Evolutionary conservation across 2,329 filamentous ascomycete species (phyloP), one percentile per base, ranked within the genome.

Genomic region (Sphaerulina populicola): DNA sequence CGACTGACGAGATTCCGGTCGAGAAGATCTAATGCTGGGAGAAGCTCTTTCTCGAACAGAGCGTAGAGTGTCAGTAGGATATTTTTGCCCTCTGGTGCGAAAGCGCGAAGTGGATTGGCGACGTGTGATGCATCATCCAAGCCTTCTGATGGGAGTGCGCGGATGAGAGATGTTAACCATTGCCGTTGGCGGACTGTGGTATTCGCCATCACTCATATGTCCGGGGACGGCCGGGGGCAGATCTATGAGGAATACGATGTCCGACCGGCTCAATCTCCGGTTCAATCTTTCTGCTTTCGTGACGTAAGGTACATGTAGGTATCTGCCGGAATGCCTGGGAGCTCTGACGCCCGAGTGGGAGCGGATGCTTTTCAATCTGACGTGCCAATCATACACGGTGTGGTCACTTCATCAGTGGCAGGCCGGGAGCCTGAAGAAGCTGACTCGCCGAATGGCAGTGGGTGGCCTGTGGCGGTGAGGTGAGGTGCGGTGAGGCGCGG

Each of bases 1-100:
- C 81, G 76, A 5, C 75, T 81, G 31, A 95, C 80, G 0, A 93
- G 77, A 2, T 77, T 72, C 23, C 88, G 79, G 67, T 98, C 93
- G 0, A 98, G 76, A 0, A 97, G 76, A 67, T 97, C 90, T 2
- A 98, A 76, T 0, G 91, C 88, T 2, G 88, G 86, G 1, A 96
- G 81, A 1, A 96, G 72, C 48, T 88, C 78, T 56, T 81, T 80
- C 0, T 89, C 89, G 63, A 94, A 94, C 11, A 96, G 72, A 31
- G 88, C 85, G 70, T 96, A 90, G 0, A 95, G 77, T 0, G 87
- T 88, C 1, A 88, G 72, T n/a, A 95, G 72, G 12, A 85, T 71
- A 44, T 59, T 66, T 68, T 39, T 60, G 52, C 15, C 54, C 21
- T 35, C 66, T 57, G 6, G 62, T 47, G 52, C 60, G 52, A 53